Base-by-base conservation (phyloP, 345 rosid genomes). In the Linum usitatissimum region DNA sequence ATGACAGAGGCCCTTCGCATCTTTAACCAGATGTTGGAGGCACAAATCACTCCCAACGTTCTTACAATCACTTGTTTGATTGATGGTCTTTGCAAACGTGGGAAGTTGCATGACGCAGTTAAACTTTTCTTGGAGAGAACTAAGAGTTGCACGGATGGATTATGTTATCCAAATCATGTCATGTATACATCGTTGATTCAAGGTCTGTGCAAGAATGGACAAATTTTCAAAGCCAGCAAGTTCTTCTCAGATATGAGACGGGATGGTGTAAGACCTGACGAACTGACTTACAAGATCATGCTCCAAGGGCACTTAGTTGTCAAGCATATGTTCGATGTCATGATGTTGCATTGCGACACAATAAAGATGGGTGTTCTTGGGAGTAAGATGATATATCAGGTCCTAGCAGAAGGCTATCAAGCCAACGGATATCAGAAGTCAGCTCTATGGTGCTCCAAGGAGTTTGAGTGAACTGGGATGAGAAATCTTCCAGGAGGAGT, bases 291-390 rank as follows among this genome's bases (percentile, higher is more conserved):
- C 64, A 54, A 54, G 30, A 56, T 66, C 67, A 79, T 79, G 55
- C 38, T 82, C 64, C 62, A 34, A 71, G 81, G 86, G 49, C 77
- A 81, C 67, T 71, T 81, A 40, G 76, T 61, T 55, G 87, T 71
- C 66, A 82, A 74, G 73, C 73, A 60, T 64, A 68, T 80, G 73
- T 49, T 54, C 6, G 84, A 80, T 67, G 71, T 80, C 49, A 76
- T 77, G 87, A 72, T 81, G 77, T 70, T 87, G 80, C 88, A 79
- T 21, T 81, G 83, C 23, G 95, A 87, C 66, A 78, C 81, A 80
- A 75, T 81, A 68, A 83, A 85, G 84, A 78, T 68, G 70, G 87
- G 91, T 23, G 49, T 70, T 9, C 13, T 87, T 75, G 86, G 86
- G 14, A 79, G 79, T 65, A 64, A 71, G 59, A 14, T 55, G 58